Conservation (phyloP, 2,329 filamentous ascomycete genomes). For the Xylariaceae sp. region DNA sequence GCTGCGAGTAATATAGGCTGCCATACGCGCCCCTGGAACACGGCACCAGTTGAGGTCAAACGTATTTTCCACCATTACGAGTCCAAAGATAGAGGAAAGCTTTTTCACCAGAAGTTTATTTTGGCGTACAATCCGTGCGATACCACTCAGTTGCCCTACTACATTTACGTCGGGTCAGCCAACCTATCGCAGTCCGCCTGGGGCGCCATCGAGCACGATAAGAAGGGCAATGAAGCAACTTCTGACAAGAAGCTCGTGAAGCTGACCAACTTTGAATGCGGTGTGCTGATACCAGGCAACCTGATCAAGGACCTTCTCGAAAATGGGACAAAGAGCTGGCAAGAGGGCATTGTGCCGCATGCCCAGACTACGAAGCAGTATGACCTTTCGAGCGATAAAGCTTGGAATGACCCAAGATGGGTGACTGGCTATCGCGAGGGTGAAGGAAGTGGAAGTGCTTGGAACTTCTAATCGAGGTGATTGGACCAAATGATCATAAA, state of each 20-base stretch:
- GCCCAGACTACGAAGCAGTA: conserved; percentile 25
- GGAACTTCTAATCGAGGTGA: background rate
- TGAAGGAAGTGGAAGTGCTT: background rate
- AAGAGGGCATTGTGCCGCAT: conserved; percentile 32
- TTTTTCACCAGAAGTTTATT: conserved; percentile 37
- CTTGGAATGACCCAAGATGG: conserved; percentile 34
- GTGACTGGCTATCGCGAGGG: conserved; percentile 15
- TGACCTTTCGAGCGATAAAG: conserved; percentile 24
- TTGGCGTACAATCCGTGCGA: conserved; percentile 28
- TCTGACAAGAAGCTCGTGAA: conserved; percentile 32
- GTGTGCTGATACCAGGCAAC: conserved; percentile 32
- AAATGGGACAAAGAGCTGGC: conserved; percentile 29
- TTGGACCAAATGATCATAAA: background rate
- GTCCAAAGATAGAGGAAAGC: conserved; percentile 33
- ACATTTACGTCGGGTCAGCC: conserved; percentile 37
- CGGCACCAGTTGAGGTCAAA: conserved; percentile 27
- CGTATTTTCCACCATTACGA: conserved; percentile 33
- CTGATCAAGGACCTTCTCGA: conserved; percentile 30
- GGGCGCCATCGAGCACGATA: conserved; percentile 33
- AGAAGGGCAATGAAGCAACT: conserved; percentile 29
- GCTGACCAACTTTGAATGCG: conserved; percentile 35
- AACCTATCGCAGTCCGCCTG: conserved; percentile 35
- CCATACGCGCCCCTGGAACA: conserved; percentile 32
- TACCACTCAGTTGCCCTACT: conserved; percentile 24
- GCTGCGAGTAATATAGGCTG: conserved; percentile 35